Conservation (phyloP, 2,329 filamentous ascomycete genomes). For the Epichloe sylvatica region DNA sequence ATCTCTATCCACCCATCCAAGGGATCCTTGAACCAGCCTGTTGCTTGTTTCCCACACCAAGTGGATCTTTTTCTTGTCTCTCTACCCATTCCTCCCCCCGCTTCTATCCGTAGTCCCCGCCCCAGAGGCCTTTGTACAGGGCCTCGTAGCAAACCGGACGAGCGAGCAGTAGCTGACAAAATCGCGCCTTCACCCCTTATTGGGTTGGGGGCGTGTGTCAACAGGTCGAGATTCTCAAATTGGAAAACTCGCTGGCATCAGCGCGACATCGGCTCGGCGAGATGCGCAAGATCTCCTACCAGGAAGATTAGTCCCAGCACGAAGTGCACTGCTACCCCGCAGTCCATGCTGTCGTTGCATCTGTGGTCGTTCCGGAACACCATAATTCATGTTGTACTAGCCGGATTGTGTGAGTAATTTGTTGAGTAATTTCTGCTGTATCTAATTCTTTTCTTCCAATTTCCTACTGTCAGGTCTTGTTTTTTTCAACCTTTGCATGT, state of each 20-base stretch:
- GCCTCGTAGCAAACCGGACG: background rate
- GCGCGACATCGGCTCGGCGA: constrained; percentile 78
- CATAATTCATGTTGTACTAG: background rate
- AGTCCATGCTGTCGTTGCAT: background rate
- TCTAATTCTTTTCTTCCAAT: background rate
- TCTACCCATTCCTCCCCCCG: background rate
- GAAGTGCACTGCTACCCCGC: background rate
- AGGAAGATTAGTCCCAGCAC: constrained; percentile 48
- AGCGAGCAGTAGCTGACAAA: constrained; percentile 5
- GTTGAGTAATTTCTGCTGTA: background rate
- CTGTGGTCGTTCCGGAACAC: background rate
- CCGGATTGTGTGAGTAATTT: background rate
- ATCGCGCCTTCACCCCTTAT: background rate
- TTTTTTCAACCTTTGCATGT: background rate
- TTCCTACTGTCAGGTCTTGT: background rate
- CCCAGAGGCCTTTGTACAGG: background rate
- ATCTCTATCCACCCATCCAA: background rate
- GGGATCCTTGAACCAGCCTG: background rate
- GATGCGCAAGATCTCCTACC: constrained; percentile 96
- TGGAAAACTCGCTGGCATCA: constrained; percentile 72
- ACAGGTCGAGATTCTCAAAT: constrained; percentile 90
- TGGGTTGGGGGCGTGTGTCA: background rate
- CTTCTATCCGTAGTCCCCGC: background rate
- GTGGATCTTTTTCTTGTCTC: background rate
- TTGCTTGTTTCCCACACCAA: background rate